Evolutionary conservation across 129 eudicot genomes (phyloP).

Genomic region (Chrysanthemum makinoi): DNA sequence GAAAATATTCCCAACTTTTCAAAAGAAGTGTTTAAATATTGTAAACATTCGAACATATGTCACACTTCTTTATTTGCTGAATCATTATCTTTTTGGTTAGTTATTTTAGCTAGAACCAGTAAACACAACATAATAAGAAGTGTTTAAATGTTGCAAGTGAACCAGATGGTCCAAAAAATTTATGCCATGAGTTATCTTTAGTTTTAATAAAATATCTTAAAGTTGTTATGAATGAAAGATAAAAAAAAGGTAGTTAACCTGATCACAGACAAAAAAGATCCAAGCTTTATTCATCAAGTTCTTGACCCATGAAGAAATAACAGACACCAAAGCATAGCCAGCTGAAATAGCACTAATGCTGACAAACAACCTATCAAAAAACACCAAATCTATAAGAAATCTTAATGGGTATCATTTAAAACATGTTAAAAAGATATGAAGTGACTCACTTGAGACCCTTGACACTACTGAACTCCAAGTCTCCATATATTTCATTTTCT

Average conservation of each 20-base stretch:
- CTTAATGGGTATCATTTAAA: neutral
- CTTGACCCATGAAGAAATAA: constrained; percentile 64
- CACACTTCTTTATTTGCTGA: no score
- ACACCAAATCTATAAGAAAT: neutral
- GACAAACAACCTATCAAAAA: constrained; percentile 55
- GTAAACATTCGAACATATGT: neutral
- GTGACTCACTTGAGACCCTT: constrained; percentile 69
- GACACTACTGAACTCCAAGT: constrained; percentile 55
- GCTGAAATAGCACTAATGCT: constrained; percentile 67
- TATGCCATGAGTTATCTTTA: neutral
- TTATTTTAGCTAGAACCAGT: no score
- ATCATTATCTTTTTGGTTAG: no score
- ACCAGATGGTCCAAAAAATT: no score
- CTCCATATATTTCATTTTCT: constrained; percentile 60
- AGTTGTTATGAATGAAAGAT: neutral
- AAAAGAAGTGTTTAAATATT: neutral
- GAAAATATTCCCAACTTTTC: no score
- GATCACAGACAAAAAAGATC: constrained; percentile 91
- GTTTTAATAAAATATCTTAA: neutral
- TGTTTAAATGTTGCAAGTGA: no score
- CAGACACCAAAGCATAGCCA: constrained; percentile 74
- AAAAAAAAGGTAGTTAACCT: constrained; percentile 42
- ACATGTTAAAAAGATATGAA: neutral
- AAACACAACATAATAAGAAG: no score
- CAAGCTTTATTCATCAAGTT: constrained; percentile 72